Evolutionary conservation across 345 rosid genomes (phyloP), one percentile per base, ranked within the genome.

Genomic region (Balakata baccata): DNA sequence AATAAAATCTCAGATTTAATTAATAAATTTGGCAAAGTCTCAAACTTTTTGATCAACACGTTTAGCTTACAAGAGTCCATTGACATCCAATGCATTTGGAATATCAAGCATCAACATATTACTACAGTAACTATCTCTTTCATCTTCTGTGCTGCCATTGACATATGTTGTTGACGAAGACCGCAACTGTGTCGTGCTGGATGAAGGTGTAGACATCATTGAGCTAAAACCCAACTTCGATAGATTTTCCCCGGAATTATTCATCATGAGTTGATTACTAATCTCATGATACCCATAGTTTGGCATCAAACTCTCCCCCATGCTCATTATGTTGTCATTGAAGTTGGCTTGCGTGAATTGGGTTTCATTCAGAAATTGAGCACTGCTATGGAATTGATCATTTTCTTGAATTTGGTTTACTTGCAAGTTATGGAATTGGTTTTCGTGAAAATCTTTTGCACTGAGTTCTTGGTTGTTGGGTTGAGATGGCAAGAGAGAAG

Each of bases 91-190:
- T 75, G 81, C 72, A 43, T 70, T 76, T 52, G 86, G 81, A 38
- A 78, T 64, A 50, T 79, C 88, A 73, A 79, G 82, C 74, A 79
- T 70, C 73, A 79, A 29, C 64, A 54, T 18, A 50, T 80, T 77
- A 53, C 86, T 82, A 60, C 88, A 81, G 58, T 82, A 82, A 68
- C 85, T 78, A 59, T 87, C 89, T 76, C 81, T 88, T 70, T 88
- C 97, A 72, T 90, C 95, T 69, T 88, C 92, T 46, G 80, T 73
- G 77, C 86, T 53, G 47, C 83, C 79, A 51, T 81, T 85, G 78
- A 84, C 80, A 80, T 78, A 83, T 51, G 78, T 67, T 34, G 85
- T 78, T 1, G 86, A 79, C 10, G 89, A 83, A n/a, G 92, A 85
- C 74, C 84, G 84, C 84, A 90, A 66, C 12, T 87, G 87, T 75